Conservation (phyloP, 129 eudicot species). For the Artemisia annua region DNA sequence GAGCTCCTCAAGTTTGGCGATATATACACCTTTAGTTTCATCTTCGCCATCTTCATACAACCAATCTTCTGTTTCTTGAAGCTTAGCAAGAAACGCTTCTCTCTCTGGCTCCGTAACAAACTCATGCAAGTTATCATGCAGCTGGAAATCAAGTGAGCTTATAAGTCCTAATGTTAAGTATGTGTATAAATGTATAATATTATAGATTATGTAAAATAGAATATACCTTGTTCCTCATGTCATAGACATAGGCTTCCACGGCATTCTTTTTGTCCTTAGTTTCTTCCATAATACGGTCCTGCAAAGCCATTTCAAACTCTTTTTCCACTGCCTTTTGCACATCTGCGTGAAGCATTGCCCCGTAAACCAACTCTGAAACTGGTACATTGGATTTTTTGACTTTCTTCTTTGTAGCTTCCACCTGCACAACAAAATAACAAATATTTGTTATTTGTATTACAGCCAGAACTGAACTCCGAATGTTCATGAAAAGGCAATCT, state of each 20-base stretch:
- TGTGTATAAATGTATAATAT: not conserved
- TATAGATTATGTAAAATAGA: too few species aligned
- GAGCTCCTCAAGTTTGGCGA: conserved; percentile 86
- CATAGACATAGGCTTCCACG: conserved; percentile 66
- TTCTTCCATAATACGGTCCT: conserved; percentile 95
- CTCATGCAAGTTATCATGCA: conserved; percentile 69
- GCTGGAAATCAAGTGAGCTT: conserved; percentile 36
- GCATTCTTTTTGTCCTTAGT: conserved; percentile 96
- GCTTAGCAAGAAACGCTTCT: conserved; percentile 59
- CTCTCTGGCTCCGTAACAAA: conserved; percentile 73
- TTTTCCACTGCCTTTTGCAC: conserved; percentile 87
- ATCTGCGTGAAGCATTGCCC: conserved; percentile 67
- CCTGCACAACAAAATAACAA: conserved; percentile 36
- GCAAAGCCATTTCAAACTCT: conserved; percentile 97
- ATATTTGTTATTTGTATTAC: not conserved
- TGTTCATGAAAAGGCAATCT: not conserved
- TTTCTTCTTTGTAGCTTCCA: conserved; percentile 86
- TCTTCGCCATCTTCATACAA: conserved; percentile 97
- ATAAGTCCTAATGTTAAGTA: conserved; percentile 9
- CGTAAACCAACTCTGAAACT: conserved; percentile 65
- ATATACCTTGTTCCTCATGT: conserved; percentile 84
- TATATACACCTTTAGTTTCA: conserved; percentile 83
- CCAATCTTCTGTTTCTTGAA: conserved; percentile 95
- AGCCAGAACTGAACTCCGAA: not conserved
- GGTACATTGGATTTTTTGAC: conserved; percentile 71